phyloP scores from a whole-genome alignment of 148 eudicot species.

The Chenopodium quinoa region DNA sequence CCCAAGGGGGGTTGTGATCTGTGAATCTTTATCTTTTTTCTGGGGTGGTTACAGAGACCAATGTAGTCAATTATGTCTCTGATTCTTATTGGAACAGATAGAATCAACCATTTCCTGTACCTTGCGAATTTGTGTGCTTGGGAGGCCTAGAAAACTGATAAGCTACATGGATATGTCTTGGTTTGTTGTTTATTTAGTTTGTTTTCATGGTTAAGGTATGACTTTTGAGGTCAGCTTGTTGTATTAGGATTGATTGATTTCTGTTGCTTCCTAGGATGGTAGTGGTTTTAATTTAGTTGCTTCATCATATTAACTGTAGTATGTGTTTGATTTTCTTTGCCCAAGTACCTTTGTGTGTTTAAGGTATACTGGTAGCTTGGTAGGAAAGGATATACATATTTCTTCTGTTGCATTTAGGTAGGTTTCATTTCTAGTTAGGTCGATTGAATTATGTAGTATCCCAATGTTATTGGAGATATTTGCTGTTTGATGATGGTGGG shows the following conservation, averaged over 20 bases:
- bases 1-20: too few relatives aligned
- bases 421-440: neutral
- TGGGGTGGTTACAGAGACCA: too few relatives aligned
- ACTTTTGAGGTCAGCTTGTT: neutral
- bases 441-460: neutral
- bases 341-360: neutral
- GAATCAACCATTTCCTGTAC: too few relatives aligned
- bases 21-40: too few relatives aligned
- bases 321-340: neutral
- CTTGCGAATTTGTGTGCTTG: too few relatives aligned
- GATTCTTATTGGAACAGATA: too few relatives aligned
- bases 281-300: neutral
- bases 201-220: neutral
- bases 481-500: neutral
- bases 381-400: neutral
- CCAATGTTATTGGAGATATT: neutral
- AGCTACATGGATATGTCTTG: too few relatives aligned
- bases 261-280: neutral
- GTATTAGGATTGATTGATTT: neutral
- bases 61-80: too few relatives aligned
- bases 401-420: neutral
- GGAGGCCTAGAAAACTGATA: too few relatives aligned
- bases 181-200: too few relatives aligned
- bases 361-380: too few relatives aligned
- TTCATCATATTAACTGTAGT: neutral